phyloP scores from a whole-genome alignment of 179 eudicot genomes.

The Heliamphora pulchella region DNA sequence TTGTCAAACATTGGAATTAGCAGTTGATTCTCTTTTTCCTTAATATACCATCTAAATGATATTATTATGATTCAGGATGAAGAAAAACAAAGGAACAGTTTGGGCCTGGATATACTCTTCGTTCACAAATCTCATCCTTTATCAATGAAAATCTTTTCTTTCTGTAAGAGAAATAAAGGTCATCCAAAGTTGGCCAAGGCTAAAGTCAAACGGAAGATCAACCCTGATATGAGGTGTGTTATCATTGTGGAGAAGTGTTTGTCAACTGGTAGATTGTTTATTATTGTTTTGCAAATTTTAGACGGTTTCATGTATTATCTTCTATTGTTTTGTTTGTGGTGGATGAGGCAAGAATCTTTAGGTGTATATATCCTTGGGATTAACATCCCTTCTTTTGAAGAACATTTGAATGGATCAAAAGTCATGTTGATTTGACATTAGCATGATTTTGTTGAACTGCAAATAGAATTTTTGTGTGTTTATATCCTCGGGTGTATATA shows the following conservation, averaged over 20 bases:
- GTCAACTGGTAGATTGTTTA: neutral
- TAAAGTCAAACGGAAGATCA: constrained; percentile 26
- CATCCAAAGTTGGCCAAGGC: constrained; percentile 20
- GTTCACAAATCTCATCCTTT: constrained; percentile 27
- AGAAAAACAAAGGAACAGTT: constrained; percentile 28
- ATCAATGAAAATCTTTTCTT: constrained; percentile 22
- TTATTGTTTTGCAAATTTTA: constrained; percentile 6
- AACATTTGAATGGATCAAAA: neutral
- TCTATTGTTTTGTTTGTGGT: neutral
- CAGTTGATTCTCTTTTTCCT: neutral
- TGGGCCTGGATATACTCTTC: constrained; percentile 28
- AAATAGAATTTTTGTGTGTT: neutral
- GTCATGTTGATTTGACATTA: neutral
- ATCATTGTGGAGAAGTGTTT: neutral
- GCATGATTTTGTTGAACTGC: neutral
- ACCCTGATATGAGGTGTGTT: constrained; percentile 26
- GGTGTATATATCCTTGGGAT: neutral
- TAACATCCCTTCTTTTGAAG: neutral
- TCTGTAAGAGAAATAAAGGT: constrained; percentile 16
- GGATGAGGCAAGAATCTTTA: too few relatives aligned
- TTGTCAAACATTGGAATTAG: neutral
- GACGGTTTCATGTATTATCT: constrained; percentile 1
- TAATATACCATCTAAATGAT: neutral
- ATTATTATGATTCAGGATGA: constrained; percentile 22
- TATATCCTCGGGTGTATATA: too few relatives aligned